Evolutionary conservation across 2,329 filamentous ascomycete species (phyloP).

Genomic region (Penicillium thymicola): DNA sequence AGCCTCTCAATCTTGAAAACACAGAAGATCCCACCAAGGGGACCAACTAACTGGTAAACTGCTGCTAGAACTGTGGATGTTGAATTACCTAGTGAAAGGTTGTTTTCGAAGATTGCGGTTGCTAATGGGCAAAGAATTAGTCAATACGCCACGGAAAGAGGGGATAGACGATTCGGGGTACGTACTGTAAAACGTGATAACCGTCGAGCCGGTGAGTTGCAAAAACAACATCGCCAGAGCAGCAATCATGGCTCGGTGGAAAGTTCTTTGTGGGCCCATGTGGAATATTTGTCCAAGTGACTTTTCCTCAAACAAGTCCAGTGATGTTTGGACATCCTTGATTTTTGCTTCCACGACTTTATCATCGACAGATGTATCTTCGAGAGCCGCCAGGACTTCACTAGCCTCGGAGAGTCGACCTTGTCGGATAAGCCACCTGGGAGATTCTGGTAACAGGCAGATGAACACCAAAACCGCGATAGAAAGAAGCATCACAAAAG

Average conservation of each 20-base stretch:
- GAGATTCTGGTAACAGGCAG: conserved; percentile 18
- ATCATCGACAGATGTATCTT: conserved; percentile 7
- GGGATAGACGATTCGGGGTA: neutral
- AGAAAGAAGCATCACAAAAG: conserved; percentile 18
- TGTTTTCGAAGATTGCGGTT: conserved; percentile 20
- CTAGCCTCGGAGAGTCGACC: conserved; percentile 15
- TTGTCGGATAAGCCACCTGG: conserved; percentile 21
- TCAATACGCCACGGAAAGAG: neutral
- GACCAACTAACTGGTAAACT: conserved; percentile 21
- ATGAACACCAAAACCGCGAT: conserved; percentile 12
- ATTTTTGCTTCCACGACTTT: conserved; percentile 9
- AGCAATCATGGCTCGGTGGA: conserved; percentile 19
- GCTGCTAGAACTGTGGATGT: conserved; percentile 20
- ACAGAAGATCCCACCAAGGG: conserved; percentile 17
- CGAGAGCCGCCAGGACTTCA: conserved; percentile 17
- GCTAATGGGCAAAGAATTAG: conserved; percentile 3
- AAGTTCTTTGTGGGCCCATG: conserved; percentile 20
- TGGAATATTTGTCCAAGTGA: conserved; percentile 13
- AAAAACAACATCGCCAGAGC: conserved; percentile 15
- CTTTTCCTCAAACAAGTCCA: conserved; percentile 10
- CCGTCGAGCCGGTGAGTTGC: conserved; percentile 20
- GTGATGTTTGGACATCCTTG: conserved; percentile 18
- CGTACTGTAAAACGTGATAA: conserved; percentile 24
- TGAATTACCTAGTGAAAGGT: conserved; percentile 17
- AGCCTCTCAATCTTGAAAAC: conserved; percentile 19